These are phyloP conservation scores for Chaetomiaceae sp. DNA, from an alignment of 2,329 filamentous ascomycete species.

Conservation along the genomic window DNA sequence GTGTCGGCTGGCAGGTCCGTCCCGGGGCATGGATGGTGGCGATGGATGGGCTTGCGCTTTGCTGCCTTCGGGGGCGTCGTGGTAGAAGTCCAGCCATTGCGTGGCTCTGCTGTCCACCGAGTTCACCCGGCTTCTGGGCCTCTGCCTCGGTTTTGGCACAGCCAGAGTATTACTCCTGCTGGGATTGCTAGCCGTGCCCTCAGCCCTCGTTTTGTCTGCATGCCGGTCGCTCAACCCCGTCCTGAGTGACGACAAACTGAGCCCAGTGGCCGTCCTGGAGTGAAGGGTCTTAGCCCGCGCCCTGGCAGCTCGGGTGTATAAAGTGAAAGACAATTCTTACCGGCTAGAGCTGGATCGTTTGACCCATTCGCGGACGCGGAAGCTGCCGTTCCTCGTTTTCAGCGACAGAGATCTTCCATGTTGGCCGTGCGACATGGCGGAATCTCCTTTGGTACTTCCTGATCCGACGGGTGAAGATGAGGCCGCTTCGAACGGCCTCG, in stretches of 20 bases:
- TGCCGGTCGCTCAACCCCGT: too few relatives aligned
- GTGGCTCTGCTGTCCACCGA: constrained; percentile 22
- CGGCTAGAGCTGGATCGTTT: constrained; percentile 19
- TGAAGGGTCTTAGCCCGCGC: not conserved
- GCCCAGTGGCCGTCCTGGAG: not conserved
- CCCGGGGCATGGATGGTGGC: not conserved
- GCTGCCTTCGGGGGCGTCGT: not conserved
- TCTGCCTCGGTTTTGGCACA: not conserved
- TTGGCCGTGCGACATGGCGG: too few relatives aligned
- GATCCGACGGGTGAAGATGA: too few relatives aligned
- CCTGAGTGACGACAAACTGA: too few relatives aligned
- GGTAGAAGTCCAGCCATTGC: constrained; percentile 24
- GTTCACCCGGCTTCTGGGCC: constrained; percentile 1
- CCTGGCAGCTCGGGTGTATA: not conserved
- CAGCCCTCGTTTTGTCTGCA: not conserved
- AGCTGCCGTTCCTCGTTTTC: constrained; percentile 12
- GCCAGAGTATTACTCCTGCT: not conserved
- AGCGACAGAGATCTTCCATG: constrained; percentile 3
- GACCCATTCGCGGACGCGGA: constrained; percentile 19
- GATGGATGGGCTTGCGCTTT: not conserved
- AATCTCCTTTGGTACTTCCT: too few relatives aligned
- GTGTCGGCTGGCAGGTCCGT: not conserved
- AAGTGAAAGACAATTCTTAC: constrained; percentile 6
- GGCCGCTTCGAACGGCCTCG: too few relatives aligned
- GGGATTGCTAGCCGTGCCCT: constrained; percentile 1